Evolutionary conservation across 768 basidiomycete genomes (phyloP), one percentile per base, ranked within the genome.

Genomic region (Phylloporus sp.): DNA sequence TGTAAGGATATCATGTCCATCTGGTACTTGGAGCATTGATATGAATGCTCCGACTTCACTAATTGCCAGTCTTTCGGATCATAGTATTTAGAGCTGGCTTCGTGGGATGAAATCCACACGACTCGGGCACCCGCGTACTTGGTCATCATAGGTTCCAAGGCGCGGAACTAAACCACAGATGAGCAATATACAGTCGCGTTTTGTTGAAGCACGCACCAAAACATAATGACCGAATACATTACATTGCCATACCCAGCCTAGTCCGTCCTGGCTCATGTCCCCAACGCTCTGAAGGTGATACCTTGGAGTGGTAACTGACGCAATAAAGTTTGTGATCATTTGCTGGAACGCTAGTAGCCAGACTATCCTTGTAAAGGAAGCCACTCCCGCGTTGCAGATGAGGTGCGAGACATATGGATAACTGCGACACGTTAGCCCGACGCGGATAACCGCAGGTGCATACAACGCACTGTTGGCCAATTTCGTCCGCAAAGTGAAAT

Each of bases 201-300:
- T 11, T 24, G 26, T 32, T 41, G 15, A 29, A 32, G 15, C 5
- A 76, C 85, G 49, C 61, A 92, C 91, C 57, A 94, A 69, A 26
- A 76, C 77, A 62, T 85, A 93, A 67, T 92, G 90, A 1, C 85
- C 83, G 50, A 93, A 91, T 24, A 91, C 70, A 59, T 93, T 93
- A 53, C 81, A 86, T 62, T 92, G 88, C 88, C 90, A 94, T 7
- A 84, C 79, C 77, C 79, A 85, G 3, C 91, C 91, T 0, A 91
- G 69, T 6, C 85, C 82, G 56, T 94, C 89, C 5, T 70, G 68
- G 55, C 81, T 88, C 45, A 76, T 58, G 55, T 83, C 77, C 8
- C 86, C 88, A 11, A 52, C 61, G 26, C 73, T 66, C 64, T 93
- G 88, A 5, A 73, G 51, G 60, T 84, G 79, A 66, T 67, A 91